Conservation (phyloP, 495 filamentous ascomycete species). For the Xylaria acuta region DNA sequence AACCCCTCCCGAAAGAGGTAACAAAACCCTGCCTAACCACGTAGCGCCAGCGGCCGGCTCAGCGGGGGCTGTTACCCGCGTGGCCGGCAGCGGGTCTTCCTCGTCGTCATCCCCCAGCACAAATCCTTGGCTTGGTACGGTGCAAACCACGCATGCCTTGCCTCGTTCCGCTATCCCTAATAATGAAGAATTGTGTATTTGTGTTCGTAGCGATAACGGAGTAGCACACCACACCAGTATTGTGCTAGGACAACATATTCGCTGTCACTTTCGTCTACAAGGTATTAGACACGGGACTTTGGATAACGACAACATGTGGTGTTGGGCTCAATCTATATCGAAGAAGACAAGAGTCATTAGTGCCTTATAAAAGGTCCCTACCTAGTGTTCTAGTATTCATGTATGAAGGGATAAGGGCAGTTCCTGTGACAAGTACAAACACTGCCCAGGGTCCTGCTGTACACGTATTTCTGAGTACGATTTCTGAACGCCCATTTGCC, state of each 20-base stretch:
- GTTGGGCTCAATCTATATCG: background rate
- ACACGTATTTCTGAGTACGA: background rate
- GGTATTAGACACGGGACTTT: background rate
- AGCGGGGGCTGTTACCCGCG: slow-evolving; percentile 20
- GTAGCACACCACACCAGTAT: background rate
- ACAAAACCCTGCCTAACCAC: background rate
- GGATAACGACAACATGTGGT: background rate
- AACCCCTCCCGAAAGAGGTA: background rate
- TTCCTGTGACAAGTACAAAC: slow-evolving; percentile 1
- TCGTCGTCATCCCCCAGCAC: slow-evolving; percentile 4
- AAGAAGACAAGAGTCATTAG: slow-evolving; percentile 17
- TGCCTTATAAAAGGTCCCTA: background rate
- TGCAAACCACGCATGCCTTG: slow-evolving; percentile 11
- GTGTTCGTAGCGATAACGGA: background rate
- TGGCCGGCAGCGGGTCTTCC: slow-evolving; percentile 15
- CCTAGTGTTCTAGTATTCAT: background rate
- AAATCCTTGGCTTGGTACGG: background rate
- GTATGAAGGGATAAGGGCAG: background rate
- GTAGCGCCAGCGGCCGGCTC: slow-evolving; percentile 18
- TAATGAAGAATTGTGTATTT: background rate
- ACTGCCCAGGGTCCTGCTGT: background rate
- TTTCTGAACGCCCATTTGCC: background rate
- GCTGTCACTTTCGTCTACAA: background rate
- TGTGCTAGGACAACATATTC: background rate
- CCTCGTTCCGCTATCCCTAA: background rate